phyloP scores from a whole-genome alignment of 768 basidiomycete genomes.

The Clitopilus passeckerianus region DNA sequence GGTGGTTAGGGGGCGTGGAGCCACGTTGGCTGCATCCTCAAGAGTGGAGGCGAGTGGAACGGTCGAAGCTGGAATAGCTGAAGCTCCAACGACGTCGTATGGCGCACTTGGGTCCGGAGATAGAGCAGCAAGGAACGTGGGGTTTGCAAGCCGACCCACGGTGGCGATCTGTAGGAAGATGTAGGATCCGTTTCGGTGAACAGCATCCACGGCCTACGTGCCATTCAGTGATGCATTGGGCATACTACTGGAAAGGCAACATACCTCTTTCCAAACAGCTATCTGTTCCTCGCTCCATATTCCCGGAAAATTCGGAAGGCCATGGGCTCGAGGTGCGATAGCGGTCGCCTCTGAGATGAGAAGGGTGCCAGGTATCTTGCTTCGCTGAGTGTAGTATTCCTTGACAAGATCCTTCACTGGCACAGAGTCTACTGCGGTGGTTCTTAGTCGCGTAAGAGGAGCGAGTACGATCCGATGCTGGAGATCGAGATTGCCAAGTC shows the following conservation, averaged over 20 bases:
- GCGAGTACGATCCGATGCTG: conserved; percentile 44
- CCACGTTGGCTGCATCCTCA: conserved; percentile 6
- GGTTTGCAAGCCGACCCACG: conserved; percentile 37
- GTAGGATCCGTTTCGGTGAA: conserved; percentile 43
- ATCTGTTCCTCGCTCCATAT: conserved; percentile 59
- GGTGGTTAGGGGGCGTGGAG: conserved; percentile 24
- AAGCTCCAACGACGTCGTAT: conserved; percentile 27
- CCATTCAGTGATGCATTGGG: conserved; percentile 5
- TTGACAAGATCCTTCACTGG: conserved; percentile 27
- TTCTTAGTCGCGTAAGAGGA: conserved; percentile 14
- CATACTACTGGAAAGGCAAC: neutral
- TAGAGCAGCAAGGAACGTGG: conserved; percentile 19
- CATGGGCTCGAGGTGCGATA: conserved; percentile 40
- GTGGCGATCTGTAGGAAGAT: conserved; percentile 59
- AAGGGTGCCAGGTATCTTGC: conserved; percentile 39
- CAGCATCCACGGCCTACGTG: conserved; percentile 46
- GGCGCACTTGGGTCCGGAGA: conserved; percentile 29
- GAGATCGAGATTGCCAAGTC: conserved; percentile 28
- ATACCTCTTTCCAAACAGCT: conserved; percentile 48
- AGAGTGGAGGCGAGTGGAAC: conserved; percentile 21
- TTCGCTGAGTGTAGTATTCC: conserved; percentile 43
- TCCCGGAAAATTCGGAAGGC: conserved; percentile 42
- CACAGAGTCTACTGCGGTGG: conserved; percentile 16
- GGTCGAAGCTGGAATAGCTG: conserved; percentile 20
- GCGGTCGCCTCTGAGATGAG: conserved; percentile 50